These are phyloP conservation scores for Adansonia rubrostipa DNA, from an alignment of 441 rosid species.

Conservation along the genomic window DNA sequence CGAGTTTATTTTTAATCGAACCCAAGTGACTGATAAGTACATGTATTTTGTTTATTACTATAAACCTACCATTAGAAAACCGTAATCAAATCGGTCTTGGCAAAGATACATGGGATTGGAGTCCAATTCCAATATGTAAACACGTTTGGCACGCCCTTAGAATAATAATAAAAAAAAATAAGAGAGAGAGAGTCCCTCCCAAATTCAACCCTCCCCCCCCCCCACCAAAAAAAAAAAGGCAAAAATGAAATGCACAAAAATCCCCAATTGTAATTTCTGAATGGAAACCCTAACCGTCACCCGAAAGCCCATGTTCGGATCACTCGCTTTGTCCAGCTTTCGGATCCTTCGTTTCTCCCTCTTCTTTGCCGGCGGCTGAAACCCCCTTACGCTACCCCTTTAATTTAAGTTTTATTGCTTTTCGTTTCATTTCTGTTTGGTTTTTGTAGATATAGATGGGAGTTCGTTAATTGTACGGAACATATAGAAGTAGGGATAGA, in stretches of 20 bases:
- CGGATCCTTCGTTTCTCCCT: conserved; percentile 48
- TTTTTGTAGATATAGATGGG: conserved; percentile 2
- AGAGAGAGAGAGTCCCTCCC: background rate
- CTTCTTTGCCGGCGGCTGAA: conserved; percentile 53
- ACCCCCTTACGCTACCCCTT: background rate
- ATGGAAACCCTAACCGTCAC: conserved; percentile 57
- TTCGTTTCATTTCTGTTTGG: conserved; percentile 18
- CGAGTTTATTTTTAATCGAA: too few relatives aligned
- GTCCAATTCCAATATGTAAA: background rate
- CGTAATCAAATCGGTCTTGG: background rate
- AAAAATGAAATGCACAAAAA: conserved; percentile 23
- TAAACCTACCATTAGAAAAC: too few relatives aligned
- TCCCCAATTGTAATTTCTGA: conserved; percentile 62
- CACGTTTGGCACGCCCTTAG: background rate
- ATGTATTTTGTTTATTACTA: too few relatives aligned
- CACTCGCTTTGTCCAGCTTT: conserved; percentile 30
- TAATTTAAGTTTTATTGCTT: background rate
- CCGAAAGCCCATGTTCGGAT: conserved; percentile 40
- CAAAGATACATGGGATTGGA: background rate
- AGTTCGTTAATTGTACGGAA: conserved; percentile 24
- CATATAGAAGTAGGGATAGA: conserved; percentile 8
- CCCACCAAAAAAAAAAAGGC: too few relatives aligned
- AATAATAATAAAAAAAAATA: background rate
- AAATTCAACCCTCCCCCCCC: too few relatives aligned
- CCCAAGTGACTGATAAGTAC: too few relatives aligned